Base-by-base conservation (phyloP, 208 protist genomes). In the Kentomonas sorsogonicus region DNA sequence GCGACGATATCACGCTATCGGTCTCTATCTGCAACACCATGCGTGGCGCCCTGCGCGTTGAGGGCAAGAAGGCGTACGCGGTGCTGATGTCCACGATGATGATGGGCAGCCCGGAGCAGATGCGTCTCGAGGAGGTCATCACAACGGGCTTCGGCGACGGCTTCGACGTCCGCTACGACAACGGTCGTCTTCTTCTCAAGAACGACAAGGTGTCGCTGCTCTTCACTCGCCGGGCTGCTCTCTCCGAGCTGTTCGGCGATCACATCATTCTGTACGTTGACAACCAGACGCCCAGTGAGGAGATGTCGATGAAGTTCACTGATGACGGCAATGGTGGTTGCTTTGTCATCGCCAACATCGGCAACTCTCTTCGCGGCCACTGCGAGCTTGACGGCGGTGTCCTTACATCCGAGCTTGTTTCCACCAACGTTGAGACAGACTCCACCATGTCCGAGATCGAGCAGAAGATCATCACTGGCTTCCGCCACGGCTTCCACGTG, bases 261-360 rank as follows among this genome's bases (percentile, higher is more conserved):
- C 79, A 91, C 48, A 67, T 67, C 1, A 72, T 91, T 25, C 69
- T 72, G 15, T 65, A 56, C 25, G 72, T 85, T 33, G 79, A 91
- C 44, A 60, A 60, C 48, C 63, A 82, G 59, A 54, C 68, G 34
- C 61, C 71, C n/a, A 71, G 43, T 46, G 61, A 74, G 46, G 60
- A 71, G 22, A 71, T 85, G 59, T 66, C 58, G 10, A 66, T 86
- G 29, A 46, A 57, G n/a, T 68, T 90, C 39, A 20, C 58, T 39
- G 53, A 71, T 5, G 69, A 79, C 65, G 72, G 61, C 23, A 62
- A 52, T 20, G 70, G 73, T 15, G 69, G 70, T 40, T 48, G 60
- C 25, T 73, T 80, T 46, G 39, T 84, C 41, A 69, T 76, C 55
- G 76, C 69, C 4, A 79, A 77, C 31, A 56, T 83, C 46, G 67